phyloP scores from a whole-genome alignment of 495 filamentous ascomycete genomes.

The Usnea hakonensis region DNA sequence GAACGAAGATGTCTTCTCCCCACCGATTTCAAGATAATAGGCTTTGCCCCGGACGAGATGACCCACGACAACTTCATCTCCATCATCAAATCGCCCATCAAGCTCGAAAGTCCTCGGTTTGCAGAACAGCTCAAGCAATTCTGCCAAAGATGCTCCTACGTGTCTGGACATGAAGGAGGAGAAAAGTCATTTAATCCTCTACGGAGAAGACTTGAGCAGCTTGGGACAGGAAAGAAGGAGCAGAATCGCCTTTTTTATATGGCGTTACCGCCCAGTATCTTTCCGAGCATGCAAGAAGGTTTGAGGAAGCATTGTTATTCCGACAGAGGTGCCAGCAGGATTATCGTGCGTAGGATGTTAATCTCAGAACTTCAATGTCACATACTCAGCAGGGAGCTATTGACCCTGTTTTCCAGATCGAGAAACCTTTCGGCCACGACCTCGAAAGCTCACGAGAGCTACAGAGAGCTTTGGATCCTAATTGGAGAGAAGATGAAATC shows the following conservation, averaged over 20 bases:
- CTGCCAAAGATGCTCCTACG: slow-evolving; percentile 20
- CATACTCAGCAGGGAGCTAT: background rate
- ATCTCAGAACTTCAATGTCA: background rate
- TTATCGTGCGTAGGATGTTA: slow-evolving; percentile 26
- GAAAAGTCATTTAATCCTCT: slow-evolving; percentile 21
- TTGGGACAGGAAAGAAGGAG: slow-evolving; percentile 17
- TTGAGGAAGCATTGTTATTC: slow-evolving; percentile 22
- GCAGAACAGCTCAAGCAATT: slow-evolving; percentile 22
- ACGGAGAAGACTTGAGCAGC: slow-evolving; percentile 13
- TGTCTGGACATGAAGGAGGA: slow-evolving; percentile 22
- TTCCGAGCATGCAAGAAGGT: slow-evolving; percentile 18
- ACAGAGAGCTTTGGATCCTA: slow-evolving; percentile 83
- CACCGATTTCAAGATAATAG: slow-evolving; percentile 19
- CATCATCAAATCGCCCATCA: slow-evolving; percentile 16
- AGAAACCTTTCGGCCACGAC: slow-evolving; percentile 98
- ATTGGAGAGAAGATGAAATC: slow-evolving; percentile 98
- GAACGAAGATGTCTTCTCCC: slow-evolving; percentile 18
- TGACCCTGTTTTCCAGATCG: slow-evolving; percentile 53
- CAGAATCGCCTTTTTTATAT: slow-evolving; percentile 25
- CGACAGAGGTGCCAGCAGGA: slow-evolving; percentile 12
- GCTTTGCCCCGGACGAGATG: slow-evolving; percentile 21
- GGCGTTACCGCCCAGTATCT: slow-evolving; percentile 23
- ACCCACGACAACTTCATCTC: slow-evolving; percentile 18
- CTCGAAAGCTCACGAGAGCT: slow-evolving; percentile 86
- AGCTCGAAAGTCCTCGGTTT: slow-evolving; percentile 14